phyloP scores from a whole-genome alignment of 345 rosid genomes.

The Gynandropsis gynandra region DNA sequence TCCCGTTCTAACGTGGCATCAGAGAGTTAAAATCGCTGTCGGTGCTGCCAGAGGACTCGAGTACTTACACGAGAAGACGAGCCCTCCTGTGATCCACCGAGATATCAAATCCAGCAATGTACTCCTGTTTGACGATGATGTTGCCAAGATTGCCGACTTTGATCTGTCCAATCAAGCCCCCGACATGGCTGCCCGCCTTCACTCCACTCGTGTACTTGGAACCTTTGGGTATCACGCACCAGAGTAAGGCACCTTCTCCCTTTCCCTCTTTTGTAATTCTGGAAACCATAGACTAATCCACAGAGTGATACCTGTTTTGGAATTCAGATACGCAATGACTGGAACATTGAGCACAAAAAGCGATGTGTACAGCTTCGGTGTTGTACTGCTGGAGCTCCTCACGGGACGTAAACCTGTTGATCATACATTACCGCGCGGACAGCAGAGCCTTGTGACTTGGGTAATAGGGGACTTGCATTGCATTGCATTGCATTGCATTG shows the following conservation, averaged over 20 bases:
- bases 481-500: no score
- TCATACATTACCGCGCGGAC: conserved; percentile 79
- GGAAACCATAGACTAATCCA: conserved; percentile 5
- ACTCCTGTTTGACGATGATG: conserved; percentile 77
- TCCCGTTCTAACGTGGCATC: conserved; percentile 86
- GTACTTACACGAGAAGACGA: conserved; percentile 89
- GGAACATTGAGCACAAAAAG: conserved; percentile 77
- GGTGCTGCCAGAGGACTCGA: conserved; percentile 95
- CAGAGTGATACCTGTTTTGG: no score
- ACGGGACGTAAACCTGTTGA: conserved; percentile 87
- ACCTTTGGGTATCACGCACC: conserved; percentile 98
- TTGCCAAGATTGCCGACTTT: conserved; percentile 90
- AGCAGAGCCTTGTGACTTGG: conserved; percentile 87
- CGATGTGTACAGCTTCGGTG: conserved; percentile 86
- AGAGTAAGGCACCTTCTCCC: conserved; percentile 49
- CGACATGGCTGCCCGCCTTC: conserved; percentile 87
- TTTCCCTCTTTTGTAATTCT: conserved; percentile 13
- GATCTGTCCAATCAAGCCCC: conserved; percentile 98
- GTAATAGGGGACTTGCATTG: no score
- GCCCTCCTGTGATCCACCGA: conserved; percentile 74
- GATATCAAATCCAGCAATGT: conserved; percentile 93
- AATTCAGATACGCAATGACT: conserved; percentile 71
- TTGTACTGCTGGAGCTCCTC: conserved; percentile 72
- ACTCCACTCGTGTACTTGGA: conserved; percentile 92
- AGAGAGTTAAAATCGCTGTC: conserved; percentile 89